A percentile compares a stretch with the other conserved stretches of the same genome.
Conservation (phyloP, 352 stramenopile species). For the Salisapilia sapeloensis region DNA sequence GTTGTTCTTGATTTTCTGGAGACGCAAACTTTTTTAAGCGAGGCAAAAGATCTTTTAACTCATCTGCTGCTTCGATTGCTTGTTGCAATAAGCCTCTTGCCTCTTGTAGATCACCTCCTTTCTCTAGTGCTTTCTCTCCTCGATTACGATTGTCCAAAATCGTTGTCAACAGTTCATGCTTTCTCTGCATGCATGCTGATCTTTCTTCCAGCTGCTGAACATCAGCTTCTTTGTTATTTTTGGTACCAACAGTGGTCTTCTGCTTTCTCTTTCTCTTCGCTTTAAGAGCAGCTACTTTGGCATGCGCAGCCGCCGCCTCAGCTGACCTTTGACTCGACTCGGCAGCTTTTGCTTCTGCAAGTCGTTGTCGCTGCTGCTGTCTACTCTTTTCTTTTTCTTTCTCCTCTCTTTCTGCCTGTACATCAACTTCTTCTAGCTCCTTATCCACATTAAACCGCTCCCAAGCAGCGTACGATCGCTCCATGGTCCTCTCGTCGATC, state of each 20-base stretch:
- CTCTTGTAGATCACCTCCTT: neutral
- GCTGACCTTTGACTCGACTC: conserved; percentile 26
- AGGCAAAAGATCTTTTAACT: conserved; percentile 21
- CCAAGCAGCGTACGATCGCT: conserved; percentile 35
- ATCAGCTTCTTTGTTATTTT: neutral
- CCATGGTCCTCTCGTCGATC: conserved; percentile 1
- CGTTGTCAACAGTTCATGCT: conserved; percentile 29
- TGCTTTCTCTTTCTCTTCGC: conserved; percentile 11
- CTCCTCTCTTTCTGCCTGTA: conserved; percentile 10
- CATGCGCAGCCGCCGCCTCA: conserved; percentile 40
- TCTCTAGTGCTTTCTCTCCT: conserved; percentile 13
- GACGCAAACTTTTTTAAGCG: conserved; percentile 1
- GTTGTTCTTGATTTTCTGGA: neutral
- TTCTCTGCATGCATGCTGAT: conserved; percentile 16
- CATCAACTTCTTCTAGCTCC: conserved; percentile 36
- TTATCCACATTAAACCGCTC: conserved; percentile 47
- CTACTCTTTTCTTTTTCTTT: conserved; percentile 13
- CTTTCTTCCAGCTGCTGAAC: conserved; percentile 2
- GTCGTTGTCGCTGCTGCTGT: conserved; percentile 23
- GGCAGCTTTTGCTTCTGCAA: conserved; percentile 22
- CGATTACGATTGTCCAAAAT: conserved; percentile 19
- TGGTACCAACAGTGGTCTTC: neutral
- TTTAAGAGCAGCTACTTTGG: conserved; percentile 45
- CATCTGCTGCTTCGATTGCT: conserved; percentile 11
- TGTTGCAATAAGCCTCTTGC: conserved; percentile 12